These are phyloP conservation scores for Dysphania ambrosioides DNA, from an alignment of 148 eudicot species.

Conservation along the genomic window DNA sequence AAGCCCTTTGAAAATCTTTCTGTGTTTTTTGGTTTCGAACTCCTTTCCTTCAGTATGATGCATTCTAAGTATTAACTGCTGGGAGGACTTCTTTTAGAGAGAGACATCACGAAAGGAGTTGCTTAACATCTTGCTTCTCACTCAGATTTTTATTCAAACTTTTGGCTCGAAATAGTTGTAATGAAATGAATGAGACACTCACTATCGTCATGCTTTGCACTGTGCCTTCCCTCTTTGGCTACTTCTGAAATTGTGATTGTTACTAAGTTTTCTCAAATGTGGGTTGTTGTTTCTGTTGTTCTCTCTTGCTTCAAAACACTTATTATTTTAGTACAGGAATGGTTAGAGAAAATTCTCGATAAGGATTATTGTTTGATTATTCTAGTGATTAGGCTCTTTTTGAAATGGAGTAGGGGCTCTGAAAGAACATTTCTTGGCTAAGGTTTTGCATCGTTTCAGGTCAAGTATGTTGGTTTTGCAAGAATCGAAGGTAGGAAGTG, in stretches of 20 bases:
- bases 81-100: neutral
- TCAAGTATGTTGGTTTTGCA: conserved; percentile 20
- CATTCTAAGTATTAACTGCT: neutral
- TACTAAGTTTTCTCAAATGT: neutral
- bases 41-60: neutral
- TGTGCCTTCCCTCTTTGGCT: neutral
- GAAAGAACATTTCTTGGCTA: conserved; percentile 12
- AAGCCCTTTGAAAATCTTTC: neutral
- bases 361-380: neutral
- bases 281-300: neutral
- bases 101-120: neutral
- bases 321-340: neutral
- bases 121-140: neutral
- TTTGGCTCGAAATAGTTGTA: no score
- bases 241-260: no score
- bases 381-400: conserved; percentile 6
- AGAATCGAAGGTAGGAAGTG: conserved; percentile 21
- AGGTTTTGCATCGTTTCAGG: conserved; percentile 22
- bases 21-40: neutral
- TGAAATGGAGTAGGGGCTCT: conserved; percentile 3
- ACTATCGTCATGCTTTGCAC: no score
- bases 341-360: neutral
- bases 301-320: neutral
- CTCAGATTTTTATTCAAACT: neutral
- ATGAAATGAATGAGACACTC: no score